Base-by-base conservation (phyloP, 148 eudicot genomes). In the Camellia granthamiana region DNA sequence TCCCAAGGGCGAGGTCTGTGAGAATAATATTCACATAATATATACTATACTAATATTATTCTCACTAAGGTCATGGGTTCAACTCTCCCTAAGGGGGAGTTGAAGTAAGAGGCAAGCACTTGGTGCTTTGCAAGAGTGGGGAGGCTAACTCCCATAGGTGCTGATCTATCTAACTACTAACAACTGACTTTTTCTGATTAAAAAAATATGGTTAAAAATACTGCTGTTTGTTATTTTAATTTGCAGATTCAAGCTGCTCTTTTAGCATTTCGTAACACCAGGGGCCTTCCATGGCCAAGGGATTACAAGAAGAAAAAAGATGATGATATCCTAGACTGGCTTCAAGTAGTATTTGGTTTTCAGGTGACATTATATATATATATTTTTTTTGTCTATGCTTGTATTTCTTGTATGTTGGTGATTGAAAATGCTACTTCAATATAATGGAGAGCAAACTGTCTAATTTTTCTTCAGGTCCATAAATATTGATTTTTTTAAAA, bases 201-300 rank as follows among this genome's bases (percentile, higher is more conserved):
- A 30, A 30, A 30, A 30, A 30, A 30, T 30, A 30, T 30, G 38
- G 38, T 30, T 30, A 30, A 30, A 30, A 30, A 30, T 30, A 14
- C 67, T 23, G 11, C 12, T 38, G 7, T 60, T 55, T 54, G n/a
- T 60, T 30, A 58, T 72, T 30, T 74, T 64, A 19, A 72, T 74
- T 52, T 86, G 83, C 87, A 97, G 99, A 94, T 97, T 84, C 95
- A 92, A 90, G 97, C 98, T 72, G 91, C 99, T 81, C 93, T 94
- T 76, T 73, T 84, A 78, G 99, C 98, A 56, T 96, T 97, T 77
- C 94, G 98, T 60, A 97, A 94, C 84, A 97, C 98, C 9, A 87
- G 99, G 82, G 99, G 99, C 70, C 99, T 97, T 80, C 99, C 98
- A 74, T 97, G 99, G 99, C 97, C 98, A 0, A 94, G 90, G 88